Percentiles rank a stretch among this genome's conserved stretches.
Evolutionary conservation across 257 asterid genomes (phyloP).

Genomic region (Galeopsis tetrahit): DNA sequence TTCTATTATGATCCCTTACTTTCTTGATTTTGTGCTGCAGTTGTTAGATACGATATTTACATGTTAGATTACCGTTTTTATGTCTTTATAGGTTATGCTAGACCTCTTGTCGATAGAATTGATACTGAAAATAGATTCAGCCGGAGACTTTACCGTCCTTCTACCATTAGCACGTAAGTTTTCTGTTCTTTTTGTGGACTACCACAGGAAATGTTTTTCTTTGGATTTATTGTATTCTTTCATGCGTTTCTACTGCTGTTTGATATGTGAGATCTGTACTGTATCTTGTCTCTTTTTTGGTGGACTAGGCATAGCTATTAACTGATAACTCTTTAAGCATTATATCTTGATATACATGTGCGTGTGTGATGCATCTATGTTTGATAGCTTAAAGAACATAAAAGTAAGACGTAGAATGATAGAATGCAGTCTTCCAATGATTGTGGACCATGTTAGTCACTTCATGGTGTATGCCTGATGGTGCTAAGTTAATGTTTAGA

Average conservation of each 20-base stretch:
- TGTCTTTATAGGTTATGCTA: slow-evolving; percentile 77
- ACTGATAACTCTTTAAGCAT: not conserved
- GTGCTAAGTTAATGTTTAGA: slow-evolving; percentile 24
- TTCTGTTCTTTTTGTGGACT: slow-evolving; percentile 31
- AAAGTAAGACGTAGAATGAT: not conserved
- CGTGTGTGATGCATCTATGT: slow-evolving; percentile 11
- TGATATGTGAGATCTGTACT: slow-evolving; percentile 1
- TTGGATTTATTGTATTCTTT: slow-evolving; percentile 11
- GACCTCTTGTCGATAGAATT: slow-evolving; percentile 94
- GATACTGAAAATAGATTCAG: slow-evolving; percentile 70
- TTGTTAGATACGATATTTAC: slow-evolving; percentile 26
- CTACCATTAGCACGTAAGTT: slow-evolving; percentile 89
- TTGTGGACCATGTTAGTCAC: not conserved
- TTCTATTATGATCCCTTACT: slow-evolving; percentile 13
- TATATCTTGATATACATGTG: slow-evolving; percentile 15
- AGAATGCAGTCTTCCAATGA: slow-evolving; percentile 13
- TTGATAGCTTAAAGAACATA: slow-evolving; percentile 12
- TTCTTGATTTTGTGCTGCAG: slow-evolving; percentile 24
- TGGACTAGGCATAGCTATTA: slow-evolving; percentile 16
- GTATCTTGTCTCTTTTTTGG: slow-evolving; percentile 19
- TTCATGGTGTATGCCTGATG: not conserved
- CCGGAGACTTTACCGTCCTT: slow-evolving; percentile 83
- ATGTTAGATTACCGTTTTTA: slow-evolving; percentile 22
- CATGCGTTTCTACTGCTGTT: slow-evolving; percentile 3
- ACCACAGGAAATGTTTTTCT: slow-evolving; percentile 22